phyloP scores from a whole-genome alignment of 108 stramenopile species.

The Cylindrotheca fusiformis region DNA sequence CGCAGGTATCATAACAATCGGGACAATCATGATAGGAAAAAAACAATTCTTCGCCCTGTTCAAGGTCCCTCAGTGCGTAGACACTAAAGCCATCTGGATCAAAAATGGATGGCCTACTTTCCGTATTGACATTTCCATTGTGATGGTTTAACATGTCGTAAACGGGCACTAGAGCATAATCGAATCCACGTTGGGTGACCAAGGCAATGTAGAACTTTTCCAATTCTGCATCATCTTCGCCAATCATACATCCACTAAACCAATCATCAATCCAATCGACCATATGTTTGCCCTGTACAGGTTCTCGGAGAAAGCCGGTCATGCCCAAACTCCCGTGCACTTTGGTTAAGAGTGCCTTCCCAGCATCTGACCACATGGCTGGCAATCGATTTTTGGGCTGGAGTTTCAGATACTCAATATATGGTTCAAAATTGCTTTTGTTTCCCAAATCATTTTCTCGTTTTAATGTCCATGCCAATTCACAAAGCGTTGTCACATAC shows the following conservation, averaged over 20 bases:
- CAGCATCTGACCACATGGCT: constrained; percentile 41
- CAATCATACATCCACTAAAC: not conserved
- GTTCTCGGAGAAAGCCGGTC: not conserved
- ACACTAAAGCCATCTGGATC: constrained; percentile 13
- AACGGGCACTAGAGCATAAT: constrained; percentile 41
- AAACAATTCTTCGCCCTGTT: constrained; percentile 6
- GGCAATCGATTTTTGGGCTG: constrained; percentile 38
- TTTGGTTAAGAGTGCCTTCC: constrained; percentile 34
- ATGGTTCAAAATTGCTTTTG: constrained; percentile 39
- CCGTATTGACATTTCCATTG: constrained; percentile 29
- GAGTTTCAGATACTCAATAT: constrained; percentile 46
- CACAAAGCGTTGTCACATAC: not conserved
- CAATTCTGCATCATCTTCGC: not conserved
- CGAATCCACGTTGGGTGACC: constrained; percentile 14
- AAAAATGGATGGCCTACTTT: constrained; percentile 21
- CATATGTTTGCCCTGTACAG: not conserved
- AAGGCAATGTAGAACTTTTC: not conserved
- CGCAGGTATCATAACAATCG: constrained; percentile 6
- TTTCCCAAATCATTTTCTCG: constrained; percentile 24
- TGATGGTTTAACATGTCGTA: constrained; percentile 62
- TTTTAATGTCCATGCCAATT: not conserved
- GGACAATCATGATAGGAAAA: constrained; percentile 9
- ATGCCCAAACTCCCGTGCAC: constrained; percentile 15
- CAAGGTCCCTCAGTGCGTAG: not conserved
- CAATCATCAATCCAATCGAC: not conserved